Percentiles rank a stretch among this genome's conserved stretches.
These are phyloP conservation scores for Yueomyces sp. DNA, from an alignment of 1,139 yeast genomes.

Conservation along the genomic window DNA sequence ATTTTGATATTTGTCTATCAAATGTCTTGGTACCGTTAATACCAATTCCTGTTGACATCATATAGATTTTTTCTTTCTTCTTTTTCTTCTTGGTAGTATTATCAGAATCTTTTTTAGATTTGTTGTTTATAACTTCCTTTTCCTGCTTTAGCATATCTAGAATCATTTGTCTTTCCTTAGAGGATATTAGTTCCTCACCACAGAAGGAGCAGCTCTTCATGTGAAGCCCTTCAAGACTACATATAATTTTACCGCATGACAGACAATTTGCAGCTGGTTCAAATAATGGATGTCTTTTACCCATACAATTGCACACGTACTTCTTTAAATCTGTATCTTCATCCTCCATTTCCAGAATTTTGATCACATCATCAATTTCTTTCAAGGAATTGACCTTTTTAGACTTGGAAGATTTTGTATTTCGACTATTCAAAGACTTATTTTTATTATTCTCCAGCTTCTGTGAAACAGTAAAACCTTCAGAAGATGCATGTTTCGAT, in stretches of 20 bases:
- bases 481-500: neutral
- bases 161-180: slow-evolving; percentile 50
- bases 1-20: slow-evolving; percentile 44
- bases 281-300: slow-evolving; percentile 73
- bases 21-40: slow-evolving; percentile 57
- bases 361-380: slow-evolving; percentile 34
- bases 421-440: neutral
- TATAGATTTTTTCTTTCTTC: slow-evolving; percentile 12
- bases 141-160: slow-evolving; percentile 39
- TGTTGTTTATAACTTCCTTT: slow-evolving; percentile 27
- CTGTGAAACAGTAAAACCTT: neutral
- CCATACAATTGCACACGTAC: slow-evolving; percentile 64
- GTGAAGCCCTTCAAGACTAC: slow-evolving; percentile 69
- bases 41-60: slow-evolving; percentile 37
- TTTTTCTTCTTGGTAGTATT: slow-evolving; percentile 7
- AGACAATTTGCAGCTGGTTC: slow-evolving; percentile 89
- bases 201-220: slow-evolving; percentile 80
- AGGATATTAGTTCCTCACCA: slow-evolving; percentile 50
- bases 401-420: slow-evolving; percentile 16
- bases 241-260: slow-evolving; percentile 87
- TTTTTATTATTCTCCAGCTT: neutral
- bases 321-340: slow-evolving; percentile 17
- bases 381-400: slow-evolving; percentile 45
- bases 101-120: slow-evolving; percentile 7
- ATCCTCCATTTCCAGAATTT: slow-evolving; percentile 27